These are phyloP conservation scores for Annulohypoxylon bovei DNA, from an alignment of 495 filamentous ascomycete species.

Conservation along the genomic window DNA sequence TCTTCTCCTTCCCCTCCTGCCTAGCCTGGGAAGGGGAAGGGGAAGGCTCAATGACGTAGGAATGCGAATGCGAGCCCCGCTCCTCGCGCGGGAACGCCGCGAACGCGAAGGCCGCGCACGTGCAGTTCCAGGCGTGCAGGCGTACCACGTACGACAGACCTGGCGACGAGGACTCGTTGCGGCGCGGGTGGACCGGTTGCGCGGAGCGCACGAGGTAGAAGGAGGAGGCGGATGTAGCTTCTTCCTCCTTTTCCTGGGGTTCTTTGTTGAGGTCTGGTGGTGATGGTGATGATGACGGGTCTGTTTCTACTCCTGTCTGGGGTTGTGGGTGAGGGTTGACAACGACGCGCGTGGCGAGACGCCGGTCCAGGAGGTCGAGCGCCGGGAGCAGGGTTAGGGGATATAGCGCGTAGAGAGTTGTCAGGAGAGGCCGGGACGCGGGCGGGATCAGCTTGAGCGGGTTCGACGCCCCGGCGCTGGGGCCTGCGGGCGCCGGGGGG, in stretches of 20 bases:
- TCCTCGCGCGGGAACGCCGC: conserved; percentile 64
- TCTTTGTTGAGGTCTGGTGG: background rate
- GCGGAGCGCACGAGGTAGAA: conserved; percentile 56
- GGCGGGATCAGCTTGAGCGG: conserved; percentile 52
- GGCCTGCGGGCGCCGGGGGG: background rate
- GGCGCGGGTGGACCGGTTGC: conserved; percentile 41
- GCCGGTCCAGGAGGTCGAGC: conserved; percentile 82
- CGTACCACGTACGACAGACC: conserved; percentile 72
- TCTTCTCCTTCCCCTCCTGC: background rate
- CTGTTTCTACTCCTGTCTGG: conserved; percentile 22
- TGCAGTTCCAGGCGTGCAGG: conserved; percentile 85
- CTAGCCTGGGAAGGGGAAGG: background rate
- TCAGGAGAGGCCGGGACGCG: conserved; percentile 56
- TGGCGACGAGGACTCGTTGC: conserved; percentile 27
- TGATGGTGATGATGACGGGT: background rate
- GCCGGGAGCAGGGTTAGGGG: conserved; percentile 72
- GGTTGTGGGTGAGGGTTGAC: conserved; percentile 39
- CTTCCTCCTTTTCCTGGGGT: background rate
- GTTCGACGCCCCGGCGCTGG: conserved; percentile 39
- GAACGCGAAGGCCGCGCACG: conserved; percentile 83
- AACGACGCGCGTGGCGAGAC: conserved; percentile 63
- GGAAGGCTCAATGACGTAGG: background rate
- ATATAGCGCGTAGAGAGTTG: conserved; percentile 73
- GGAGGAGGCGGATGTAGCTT: background rate
- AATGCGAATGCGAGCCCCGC: background rate